phyloP scores from a whole-genome alignment of 345 rosid species.

The Hirschfeldia incana region DNA sequence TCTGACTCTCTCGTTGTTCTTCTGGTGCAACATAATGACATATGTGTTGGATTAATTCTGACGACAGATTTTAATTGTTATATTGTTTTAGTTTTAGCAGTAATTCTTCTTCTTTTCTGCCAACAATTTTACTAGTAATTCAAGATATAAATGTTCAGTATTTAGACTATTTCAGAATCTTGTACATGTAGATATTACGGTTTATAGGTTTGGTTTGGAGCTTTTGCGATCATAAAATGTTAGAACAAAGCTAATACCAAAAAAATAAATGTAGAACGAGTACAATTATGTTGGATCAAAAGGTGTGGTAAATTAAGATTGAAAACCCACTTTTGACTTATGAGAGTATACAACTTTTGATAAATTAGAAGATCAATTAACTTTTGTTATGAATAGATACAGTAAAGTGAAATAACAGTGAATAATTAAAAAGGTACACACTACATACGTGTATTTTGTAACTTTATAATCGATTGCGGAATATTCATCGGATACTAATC shows the following conservation, averaged over 20 bases:
- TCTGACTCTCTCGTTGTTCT: neutral
- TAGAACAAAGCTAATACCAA: too few species aligned
- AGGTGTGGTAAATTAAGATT: neutral
- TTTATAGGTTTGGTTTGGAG: neutral
- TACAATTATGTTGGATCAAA: neutral
- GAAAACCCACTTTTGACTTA: neutral
- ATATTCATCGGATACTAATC: slow-evolving; percentile 17
- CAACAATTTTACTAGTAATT: neutral
- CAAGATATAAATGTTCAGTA: neutral
- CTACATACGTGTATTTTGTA: slow-evolving; percentile 34
- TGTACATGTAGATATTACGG: slow-evolving; percentile 13
- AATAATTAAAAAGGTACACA: slow-evolving; percentile 6
- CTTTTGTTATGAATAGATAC: neutral
- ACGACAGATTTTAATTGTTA: neutral
- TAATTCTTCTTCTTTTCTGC: neutral
- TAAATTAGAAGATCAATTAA: neutral
- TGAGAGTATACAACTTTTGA: neutral
- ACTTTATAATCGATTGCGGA: slow-evolving; percentile 27
- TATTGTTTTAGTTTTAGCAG: neutral
- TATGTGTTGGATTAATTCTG: neutral
- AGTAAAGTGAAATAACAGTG: slow-evolving; percentile 18
- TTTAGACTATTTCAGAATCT: neutral
- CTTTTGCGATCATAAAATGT: neutral
- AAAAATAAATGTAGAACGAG: neutral
- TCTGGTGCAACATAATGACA: slow-evolving; percentile 3